Base-by-base conservation (phyloP, 495 filamentous ascomycete genomes). In the Penicillium bovifimosum region DNA sequence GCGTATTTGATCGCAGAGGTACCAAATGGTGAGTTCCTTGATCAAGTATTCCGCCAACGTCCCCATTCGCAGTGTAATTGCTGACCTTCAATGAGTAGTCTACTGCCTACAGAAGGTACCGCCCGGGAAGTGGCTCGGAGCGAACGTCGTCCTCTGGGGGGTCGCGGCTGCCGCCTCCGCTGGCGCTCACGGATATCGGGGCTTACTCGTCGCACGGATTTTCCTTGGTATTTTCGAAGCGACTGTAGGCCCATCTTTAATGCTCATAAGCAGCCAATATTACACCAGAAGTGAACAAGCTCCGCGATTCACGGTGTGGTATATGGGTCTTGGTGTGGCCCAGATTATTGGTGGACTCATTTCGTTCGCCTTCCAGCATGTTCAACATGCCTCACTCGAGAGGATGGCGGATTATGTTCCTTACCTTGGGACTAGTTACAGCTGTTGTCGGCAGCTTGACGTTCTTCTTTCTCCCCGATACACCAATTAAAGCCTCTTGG, bases 181-280 rank as follows among this genome's bases (percentile, higher is more conserved):
- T 0, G 64, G 56, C 5, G 56, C 57, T 5, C 46, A 36, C 1
- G 48, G 53, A 26, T 70, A 63, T 40, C 34, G 34, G 0, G 53
- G 40, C 27, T 40, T 70, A 8, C 26, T 70, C 27, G 52, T 29
- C 2, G 52, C 61, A 10, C 74, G 85, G 5, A 77, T 84, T 55
- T 82, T 88, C 54, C 66, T 86, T 0, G 85, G 85, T 13, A 68
- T 85, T 34, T 86, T 87, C 50, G 86, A 86, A 68, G 80, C 83
- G 14, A 76, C 79, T 14, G 76, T 85, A 44, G 76, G 73, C 1
- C 84, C 84, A 6, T 79, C 71, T 1, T 62, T 86, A 53, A 78
- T 81, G 55, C 59, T 76, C 1, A 52, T 73, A 9, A 72, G 61
- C 39, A 72, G 68, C 52, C 70, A 66, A 54, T 88, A 80, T 75